phyloP scores from a whole-genome alignment of 78 protist species.

The Dictyostelium discoideum region DNA sequence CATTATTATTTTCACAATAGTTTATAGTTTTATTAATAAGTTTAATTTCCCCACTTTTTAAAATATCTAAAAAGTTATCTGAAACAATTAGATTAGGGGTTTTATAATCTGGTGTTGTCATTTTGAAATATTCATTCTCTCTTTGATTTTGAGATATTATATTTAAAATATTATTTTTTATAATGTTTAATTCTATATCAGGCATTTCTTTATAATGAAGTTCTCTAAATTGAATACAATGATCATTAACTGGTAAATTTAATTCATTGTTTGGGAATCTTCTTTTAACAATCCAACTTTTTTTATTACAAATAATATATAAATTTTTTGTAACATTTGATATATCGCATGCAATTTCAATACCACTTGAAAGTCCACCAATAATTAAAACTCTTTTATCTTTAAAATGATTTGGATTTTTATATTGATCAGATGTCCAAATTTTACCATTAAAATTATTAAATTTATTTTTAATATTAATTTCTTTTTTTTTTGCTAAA shows the following conservation, averaged over 20 bases:
- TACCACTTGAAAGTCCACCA: neutral
- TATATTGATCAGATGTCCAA: neutral
- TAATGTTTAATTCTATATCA: neutral
- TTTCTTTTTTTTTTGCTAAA: neutral
- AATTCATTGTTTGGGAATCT: neutral
- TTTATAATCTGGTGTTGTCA: neutral
- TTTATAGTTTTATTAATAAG: neutral
- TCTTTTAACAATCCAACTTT: neutral
- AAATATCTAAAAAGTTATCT: neutral
- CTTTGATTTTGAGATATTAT: neutral
- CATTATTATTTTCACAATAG: neutral
- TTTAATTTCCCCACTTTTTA: neutral
- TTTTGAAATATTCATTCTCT: neutral
- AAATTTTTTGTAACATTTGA: neutral
- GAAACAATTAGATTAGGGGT: neutral
- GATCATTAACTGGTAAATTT: neutral
- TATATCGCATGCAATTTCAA: neutral
- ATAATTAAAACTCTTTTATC: neutral
- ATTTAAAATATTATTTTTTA: neutral
- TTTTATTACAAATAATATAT: neutral
- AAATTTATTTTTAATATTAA: neutral
- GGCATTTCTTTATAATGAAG: neutral
- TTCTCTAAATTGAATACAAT: neutral
- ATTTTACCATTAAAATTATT: neutral
- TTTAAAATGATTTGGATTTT: neutral